Evolutionary conservation across 768 basidiomycete genomes (phyloP), one percentile per base, ranked within the genome.

Genomic region (Sporobolomyces roseus): DNA sequence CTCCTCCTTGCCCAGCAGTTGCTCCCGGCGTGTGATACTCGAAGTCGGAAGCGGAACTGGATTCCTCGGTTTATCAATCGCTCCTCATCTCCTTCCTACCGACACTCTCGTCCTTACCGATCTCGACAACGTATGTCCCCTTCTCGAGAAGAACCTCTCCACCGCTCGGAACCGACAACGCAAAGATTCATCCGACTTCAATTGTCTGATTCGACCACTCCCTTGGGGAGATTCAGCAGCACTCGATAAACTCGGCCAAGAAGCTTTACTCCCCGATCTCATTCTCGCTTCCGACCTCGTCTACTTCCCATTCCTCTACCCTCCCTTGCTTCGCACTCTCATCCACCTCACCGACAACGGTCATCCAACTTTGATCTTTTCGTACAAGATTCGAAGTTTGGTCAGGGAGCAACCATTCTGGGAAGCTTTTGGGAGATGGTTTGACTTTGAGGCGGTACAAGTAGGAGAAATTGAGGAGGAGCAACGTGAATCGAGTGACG

Each of bases 31-130:
- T 2, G 67, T 62, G 8, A 72, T 86, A 19, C 77, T 94, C 59
- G 91, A 93, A 78, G 83, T 93, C 7, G 91, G 91, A 16, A 87
- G 90, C 16, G 90, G 92, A 3, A 83, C 85, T 25, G 86, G 90
- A 27, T 79, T 87, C 60, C 84, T 88, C 16, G 84, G 80, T 14
- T 78, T 82, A 27, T 77, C 79, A 9, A 74, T 84, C 19, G 85
- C 86, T 54, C 74, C 80, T 4, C 63, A 83, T 41, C 81, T 89
- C 25, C 72, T 50, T 17, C 23, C 43, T 2, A 33, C 43, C 27
- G 58, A 48, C 54, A 73, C n/a, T 64, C 74, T 79, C 17, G 73
- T 84, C 61, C 61, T 78, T 19, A 92, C 90, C 12, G 92, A 93
- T 79, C 83, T 93, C 13, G 85, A 85, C 3, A 87, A 90, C 70